Evolutionary conservation across 345 rosid genomes (phyloP), one percentile per base, ranked within the genome.

Genomic region (Orychophragmus violaceus): DNA sequence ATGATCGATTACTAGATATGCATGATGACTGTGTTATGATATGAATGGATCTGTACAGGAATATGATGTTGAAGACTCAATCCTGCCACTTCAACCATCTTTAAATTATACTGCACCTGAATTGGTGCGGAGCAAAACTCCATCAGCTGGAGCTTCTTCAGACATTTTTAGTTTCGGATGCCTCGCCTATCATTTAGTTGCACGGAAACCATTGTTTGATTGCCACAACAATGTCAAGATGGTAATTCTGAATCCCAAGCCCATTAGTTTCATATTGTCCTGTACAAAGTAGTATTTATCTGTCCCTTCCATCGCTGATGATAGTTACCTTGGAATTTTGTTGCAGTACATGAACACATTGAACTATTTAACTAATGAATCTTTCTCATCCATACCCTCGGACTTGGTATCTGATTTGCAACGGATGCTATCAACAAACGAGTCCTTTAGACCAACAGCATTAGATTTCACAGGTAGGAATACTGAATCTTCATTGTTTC

Each of bases 121-220:
- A 73, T 80, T 89, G 75, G 88, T 86, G 70, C 82, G 86, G 32
- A 83, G 85, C 78, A 81, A 85, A 74, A 60, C 79, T 35, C 67
- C 91, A 66, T 82, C 93, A 49, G 82, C 72, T 78, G 88, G 93
- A 65, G 74, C 67, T 54, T 82, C 81, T 53, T 86, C 97, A 8
- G 98, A 92, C 66, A 80, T 89, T 78, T 92, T 87, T 61, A 92
- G 98, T 78, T 85, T 92, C 46, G 97, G 93, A 64, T 93, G 98
- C 75, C 83, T 93, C 39, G 82, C 91, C 24, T 93, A 82, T 79
- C 95, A 83, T 78, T 80, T 93, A 80, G 83, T 93, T 70, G 79
- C 95, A 69, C 86, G 79, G 72, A 90, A 87, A 80, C 96, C 96
- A 59, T 82, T 93, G 80, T 80, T 93, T 62, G 86, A 90, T 68